phyloP scores from a whole-genome alignment of 2,329 filamentous ascomycete genomes.

The Drechmeria coniospora region DNA sequence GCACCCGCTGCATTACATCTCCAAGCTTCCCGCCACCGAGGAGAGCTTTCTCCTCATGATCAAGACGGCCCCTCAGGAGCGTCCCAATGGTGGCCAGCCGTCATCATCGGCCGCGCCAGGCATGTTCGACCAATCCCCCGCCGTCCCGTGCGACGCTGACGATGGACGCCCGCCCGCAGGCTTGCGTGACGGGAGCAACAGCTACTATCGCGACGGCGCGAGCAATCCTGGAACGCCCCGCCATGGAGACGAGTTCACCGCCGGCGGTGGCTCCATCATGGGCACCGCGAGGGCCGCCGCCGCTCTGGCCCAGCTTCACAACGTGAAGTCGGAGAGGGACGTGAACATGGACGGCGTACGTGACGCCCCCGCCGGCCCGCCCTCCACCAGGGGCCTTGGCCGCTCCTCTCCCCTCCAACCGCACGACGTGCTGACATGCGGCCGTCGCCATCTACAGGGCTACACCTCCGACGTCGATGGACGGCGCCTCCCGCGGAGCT shows the following conservation, averaged over 20 bases:
- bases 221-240: slow-evolving; percentile 55
- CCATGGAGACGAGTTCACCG: slow-evolving; percentile 50
- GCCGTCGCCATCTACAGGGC: slow-evolving; percentile 25
- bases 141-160: slow-evolving; percentile 4
- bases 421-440: slow-evolving; percentile 3
- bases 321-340: slow-evolving; percentile 59
- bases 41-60: slow-evolving; percentile 98
- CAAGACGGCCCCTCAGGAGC: slow-evolving; percentile 68
- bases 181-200: slow-evolving; percentile 44
- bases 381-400: slow-evolving; percentile 12
- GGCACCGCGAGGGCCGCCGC: slow-evolving; percentile 60
- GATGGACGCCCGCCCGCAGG: slow-evolving; percentile 13
- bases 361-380: slow-evolving; percentile 13
- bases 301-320: slow-evolving; percentile 68
- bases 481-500: slow-evolving; percentile 45
- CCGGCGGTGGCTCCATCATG: slow-evolving; percentile 30
- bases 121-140: slow-evolving; percentile 10
- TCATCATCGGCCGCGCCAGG: slow-evolving; percentile 17
- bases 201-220: slow-evolving; percentile 40
- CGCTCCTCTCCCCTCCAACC: neutral
- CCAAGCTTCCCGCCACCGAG: slow-evolving; percentile 93
- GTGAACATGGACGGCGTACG: slow-evolving; percentile 67
- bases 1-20: slow-evolving; percentile 92
- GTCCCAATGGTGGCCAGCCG: slow-evolving; percentile 30
- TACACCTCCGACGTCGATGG: slow-evolving; percentile 58